Evolutionary conservation across 208 protist species (phyloP).

Genomic region (Jaenimonas drosophilae): DNA sequence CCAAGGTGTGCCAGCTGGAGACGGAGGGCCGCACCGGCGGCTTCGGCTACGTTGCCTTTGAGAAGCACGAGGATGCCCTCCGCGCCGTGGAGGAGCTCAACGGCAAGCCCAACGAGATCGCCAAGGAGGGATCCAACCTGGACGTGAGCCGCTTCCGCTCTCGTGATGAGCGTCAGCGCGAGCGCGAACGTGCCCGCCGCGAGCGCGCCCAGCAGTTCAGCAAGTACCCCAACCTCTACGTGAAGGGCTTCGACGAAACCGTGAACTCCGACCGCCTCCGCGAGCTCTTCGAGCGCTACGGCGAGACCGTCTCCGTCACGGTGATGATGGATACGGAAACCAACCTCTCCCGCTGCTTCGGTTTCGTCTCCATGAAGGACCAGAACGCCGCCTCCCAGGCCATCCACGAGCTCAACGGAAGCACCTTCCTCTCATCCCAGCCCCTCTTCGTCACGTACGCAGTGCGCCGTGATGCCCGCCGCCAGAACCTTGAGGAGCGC

Average conservation of each 20-base stretch:
- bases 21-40: slow-evolving; percentile 70
- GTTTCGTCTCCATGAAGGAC: slow-evolving; percentile 97
- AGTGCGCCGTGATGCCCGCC: slow-evolving; percentile 95
- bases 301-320: slow-evolving; percentile 93
- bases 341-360: slow-evolving; percentile 91
- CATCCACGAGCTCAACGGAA: slow-evolving; percentile 95
- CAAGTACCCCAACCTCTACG: slow-evolving; percentile 98
- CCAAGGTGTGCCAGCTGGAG: slow-evolving; percentile 93
- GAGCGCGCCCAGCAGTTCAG: slow-evolving; percentile 86
- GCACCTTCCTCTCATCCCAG: slow-evolving; percentile 90
- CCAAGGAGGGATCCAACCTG: slow-evolving; percentile 82
- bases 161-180: slow-evolving; percentile 91
- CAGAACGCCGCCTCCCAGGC: slow-evolving; percentile 93
- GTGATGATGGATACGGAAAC: slow-evolving; percentile 96
- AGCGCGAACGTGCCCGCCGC: slow-evolving; percentile 76
- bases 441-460: slow-evolving; percentile 97
- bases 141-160: slow-evolving; percentile 96
- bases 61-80: slow-evolving; percentile 85
- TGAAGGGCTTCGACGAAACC: slow-evolving; percentile 98
- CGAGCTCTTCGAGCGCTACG: slow-evolving; percentile 93
- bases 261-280: slow-evolving; percentile 93
- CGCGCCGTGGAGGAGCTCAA: slow-evolving; percentile 87
- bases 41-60: slow-evolving; percentile 97
- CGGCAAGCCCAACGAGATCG: slow-evolving; percentile 65
- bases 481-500: slow-evolving; percentile 90